Percentiles rank a stretch among this genome's conserved stretches.
Conservation (phyloP, 1,284 basidiomycete genomes). For the Meira nashicola region DNA sequence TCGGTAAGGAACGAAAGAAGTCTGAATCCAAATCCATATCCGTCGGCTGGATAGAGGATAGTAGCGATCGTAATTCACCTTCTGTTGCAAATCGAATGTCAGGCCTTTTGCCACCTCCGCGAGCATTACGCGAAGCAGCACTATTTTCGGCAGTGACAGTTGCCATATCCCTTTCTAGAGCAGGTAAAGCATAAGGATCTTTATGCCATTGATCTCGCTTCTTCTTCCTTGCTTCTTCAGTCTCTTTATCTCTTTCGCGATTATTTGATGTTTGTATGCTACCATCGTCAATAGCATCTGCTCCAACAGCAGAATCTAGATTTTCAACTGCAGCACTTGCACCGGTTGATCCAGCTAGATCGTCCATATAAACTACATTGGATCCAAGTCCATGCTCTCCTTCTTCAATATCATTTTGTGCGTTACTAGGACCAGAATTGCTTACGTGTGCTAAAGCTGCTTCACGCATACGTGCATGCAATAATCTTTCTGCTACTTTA, state of each 20-base stretch:
- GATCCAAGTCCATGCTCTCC: conserved; percentile 48
- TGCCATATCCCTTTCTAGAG: conserved; percentile 37
- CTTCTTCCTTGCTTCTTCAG: conserved; percentile 19
- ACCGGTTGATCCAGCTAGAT: conserved; percentile 14
- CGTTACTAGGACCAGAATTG: neutral
- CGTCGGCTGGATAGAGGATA: conserved; percentile 44
- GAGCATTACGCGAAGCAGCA: conserved; percentile 58
- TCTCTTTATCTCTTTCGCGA: neutral
- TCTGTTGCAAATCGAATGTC: conserved; percentile 51
- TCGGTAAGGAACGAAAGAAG: conserved; percentile 79
- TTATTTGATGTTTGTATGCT: conserved; percentile 55
- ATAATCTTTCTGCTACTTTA: conserved; percentile 68
- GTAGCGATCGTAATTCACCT: conserved; percentile 39
- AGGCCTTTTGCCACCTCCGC: conserved; percentile 23
- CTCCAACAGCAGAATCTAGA: neutral
- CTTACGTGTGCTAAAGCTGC: conserved; percentile 72
- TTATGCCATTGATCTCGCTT: conserved; percentile 53
- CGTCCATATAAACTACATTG: conserved; percentile 56
- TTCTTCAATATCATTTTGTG: neutral
- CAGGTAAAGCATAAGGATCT: conserved; percentile 50
- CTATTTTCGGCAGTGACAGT: conserved; percentile 23
- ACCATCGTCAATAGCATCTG: neutral
- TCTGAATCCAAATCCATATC: conserved; percentile 48
- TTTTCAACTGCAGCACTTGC: neutral
- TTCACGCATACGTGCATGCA: conserved; percentile 86